Evolutionary conservation across 768 basidiomycete species (phyloP).

Genomic region (Jaapia argillacea): DNA sequence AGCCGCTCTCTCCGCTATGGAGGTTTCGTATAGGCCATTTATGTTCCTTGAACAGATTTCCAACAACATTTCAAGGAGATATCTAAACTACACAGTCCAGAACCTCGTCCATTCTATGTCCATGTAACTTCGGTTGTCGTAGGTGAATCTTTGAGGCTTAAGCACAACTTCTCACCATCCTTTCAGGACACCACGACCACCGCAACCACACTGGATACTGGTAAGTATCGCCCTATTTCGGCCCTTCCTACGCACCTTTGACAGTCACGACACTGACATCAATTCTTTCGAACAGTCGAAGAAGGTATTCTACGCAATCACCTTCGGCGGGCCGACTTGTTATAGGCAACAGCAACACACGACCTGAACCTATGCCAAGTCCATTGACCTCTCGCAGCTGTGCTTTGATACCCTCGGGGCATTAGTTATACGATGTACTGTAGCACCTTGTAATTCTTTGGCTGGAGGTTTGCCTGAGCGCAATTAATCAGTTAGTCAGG

Average conservation of each 20-base stretch:
- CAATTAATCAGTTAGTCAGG: no score
- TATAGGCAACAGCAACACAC: no score
- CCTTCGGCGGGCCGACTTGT: conserved; percentile 58
- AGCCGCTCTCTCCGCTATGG: conserved; percentile 14
- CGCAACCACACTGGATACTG: conserved; percentile 57
- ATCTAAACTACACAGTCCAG: conserved; percentile 48
- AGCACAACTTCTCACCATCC: background rate
- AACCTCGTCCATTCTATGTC: conserved; percentile 56
- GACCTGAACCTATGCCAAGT: no score
- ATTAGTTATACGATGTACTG: no score
- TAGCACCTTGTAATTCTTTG: no score
- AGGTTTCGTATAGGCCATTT: conserved; percentile 6
- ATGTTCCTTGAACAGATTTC: conserved; percentile 44
- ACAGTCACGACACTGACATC: no score
- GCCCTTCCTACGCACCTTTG: no score
- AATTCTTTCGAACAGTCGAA: conserved; percentile 43
- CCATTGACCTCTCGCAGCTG: no score
- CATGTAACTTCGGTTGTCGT: conserved; percentile 76
- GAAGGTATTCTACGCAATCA: conserved; percentile 67
- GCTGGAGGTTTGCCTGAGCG: no score
- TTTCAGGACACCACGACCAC: conserved; percentile 66
- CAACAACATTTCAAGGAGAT: conserved; percentile 76
- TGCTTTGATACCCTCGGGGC: no score
- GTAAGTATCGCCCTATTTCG: conserved; percentile 31
- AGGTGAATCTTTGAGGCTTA: conserved; percentile 18